phyloP scores from a whole-genome alignment of 1,284 basidiomycete species.

The Trichosporon sp. region DNA sequence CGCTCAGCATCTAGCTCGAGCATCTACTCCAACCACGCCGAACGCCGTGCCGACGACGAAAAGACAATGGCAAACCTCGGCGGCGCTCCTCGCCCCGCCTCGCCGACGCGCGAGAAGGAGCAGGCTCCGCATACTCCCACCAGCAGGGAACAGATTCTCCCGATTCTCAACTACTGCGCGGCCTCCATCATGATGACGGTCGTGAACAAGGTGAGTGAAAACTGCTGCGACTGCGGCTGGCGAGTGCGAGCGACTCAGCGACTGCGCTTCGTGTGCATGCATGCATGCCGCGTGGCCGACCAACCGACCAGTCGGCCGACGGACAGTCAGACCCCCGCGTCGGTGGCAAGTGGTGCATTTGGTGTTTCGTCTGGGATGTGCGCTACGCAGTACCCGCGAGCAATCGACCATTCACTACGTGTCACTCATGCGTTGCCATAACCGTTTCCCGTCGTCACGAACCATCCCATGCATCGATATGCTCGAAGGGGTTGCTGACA shows the following conservation, averaged over 20 bases:
- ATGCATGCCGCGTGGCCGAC: background rate
- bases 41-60: conserved; percentile 21
- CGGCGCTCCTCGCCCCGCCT: conserved; percentile 16
- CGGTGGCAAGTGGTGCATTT: background rate
- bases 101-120: conserved; percentile 11
- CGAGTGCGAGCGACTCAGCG: too few species aligned
- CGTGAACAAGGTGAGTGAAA: conserved; percentile 73
- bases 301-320: background rate
- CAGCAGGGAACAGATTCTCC: conserved; percentile 52
- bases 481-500: background rate
- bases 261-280: too few species aligned
- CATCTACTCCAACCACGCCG: conserved; percentile 17
- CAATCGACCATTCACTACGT: background rate
- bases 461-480: background rate
- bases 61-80: conserved; percentile 27
- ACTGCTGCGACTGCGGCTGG: background rate
- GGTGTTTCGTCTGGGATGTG: background rate
- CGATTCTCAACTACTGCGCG: conserved; percentile 84
- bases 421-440: background rate
- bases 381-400: background rate
- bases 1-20: conserved; percentile 22
- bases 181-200: conserved; percentile 98
- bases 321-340: background rate
- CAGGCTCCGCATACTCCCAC: conserved; percentile 25
- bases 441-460: background rate